A percentile compares a stretch with the other conserved stretches of the same genome.
Evolutionary conservation across 1,284 basidiomycete species (phyloP).

Genomic region (Porodaedalea pini): DNA sequence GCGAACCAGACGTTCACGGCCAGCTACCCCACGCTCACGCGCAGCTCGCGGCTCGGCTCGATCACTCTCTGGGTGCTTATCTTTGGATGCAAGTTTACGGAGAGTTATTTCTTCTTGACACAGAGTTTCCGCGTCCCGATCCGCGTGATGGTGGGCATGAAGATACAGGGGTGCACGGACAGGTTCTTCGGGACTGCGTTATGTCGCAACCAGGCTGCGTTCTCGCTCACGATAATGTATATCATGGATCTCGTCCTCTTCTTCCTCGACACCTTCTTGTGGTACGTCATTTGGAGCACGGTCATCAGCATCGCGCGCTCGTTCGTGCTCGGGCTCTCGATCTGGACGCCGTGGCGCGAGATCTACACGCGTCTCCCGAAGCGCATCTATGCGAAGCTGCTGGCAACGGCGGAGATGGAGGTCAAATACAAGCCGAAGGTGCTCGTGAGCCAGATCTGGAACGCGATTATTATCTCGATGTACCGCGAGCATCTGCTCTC

Average conservation of each 20-base stretch:
- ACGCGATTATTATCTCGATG: slow-evolving; percentile 99
- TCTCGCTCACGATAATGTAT: slow-evolving; percentile 94
- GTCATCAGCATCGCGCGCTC: slow-evolving; percentile 87
- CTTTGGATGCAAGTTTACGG: slow-evolving; percentile 90
- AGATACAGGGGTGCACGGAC: slow-evolving; percentile 83
- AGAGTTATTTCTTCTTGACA: slow-evolving; percentile 95
- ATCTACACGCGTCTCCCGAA: slow-evolving; percentile 92
- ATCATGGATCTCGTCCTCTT: slow-evolving; percentile 92
- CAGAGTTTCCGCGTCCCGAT: slow-evolving; percentile 90
- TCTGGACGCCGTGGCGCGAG: slow-evolving; percentile 97
- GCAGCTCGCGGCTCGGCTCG: slow-evolving; percentile 65
- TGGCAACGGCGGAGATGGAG: slow-evolving; percentile 91
- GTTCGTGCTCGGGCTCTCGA: slow-evolving; percentile 88
- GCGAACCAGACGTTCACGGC: slow-evolving; percentile 96
- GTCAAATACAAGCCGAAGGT: slow-evolving; percentile 98
- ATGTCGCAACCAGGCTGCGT: slow-evolving; percentile 86
- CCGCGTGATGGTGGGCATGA: slow-evolving; percentile 89
- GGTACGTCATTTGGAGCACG: slow-evolving; percentile 98
- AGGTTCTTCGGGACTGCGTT: slow-evolving; percentile 76
- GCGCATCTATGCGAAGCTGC: slow-evolving; percentile 89
- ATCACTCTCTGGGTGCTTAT: slow-evolving; percentile 82
- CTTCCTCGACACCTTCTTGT: slow-evolving; percentile 97
- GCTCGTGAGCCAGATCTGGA: slow-evolving; percentile 96
- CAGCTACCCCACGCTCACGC: slow-evolving; percentile 73
- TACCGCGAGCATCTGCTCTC: slow-evolving; percentile 95